Conservation (phyloP, 139 green algal species). For the Nannochloris sp. region DNA sequence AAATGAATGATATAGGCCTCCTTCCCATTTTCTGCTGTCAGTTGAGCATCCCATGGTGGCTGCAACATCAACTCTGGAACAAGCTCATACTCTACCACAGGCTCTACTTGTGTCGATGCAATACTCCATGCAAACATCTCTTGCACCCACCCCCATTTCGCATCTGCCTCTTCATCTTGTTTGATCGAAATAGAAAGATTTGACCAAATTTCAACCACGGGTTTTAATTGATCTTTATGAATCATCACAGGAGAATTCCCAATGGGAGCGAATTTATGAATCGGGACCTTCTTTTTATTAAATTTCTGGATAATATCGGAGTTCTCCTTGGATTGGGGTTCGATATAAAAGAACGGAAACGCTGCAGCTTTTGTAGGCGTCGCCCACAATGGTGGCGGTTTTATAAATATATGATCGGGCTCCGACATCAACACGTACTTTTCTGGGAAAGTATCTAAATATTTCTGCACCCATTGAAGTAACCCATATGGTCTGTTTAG, state of each 20-base stretch:
- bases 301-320: slow-evolving; percentile 12
- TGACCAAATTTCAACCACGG: slow-evolving; percentile 44
- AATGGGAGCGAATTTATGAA: slow-evolving; percentile 35
- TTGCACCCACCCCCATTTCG: slow-evolving; percentile 66
- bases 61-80: slow-evolving; percentile 49
- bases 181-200: slow-evolving; percentile 46
- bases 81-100: slow-evolving; percentile 29
- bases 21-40: slow-evolving; percentile 14
- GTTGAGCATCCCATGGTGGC: slow-evolving; percentile 54
- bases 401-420: slow-evolving; percentile 71
- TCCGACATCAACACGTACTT: slow-evolving; percentile 70
- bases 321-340: slow-evolving; percentile 22
- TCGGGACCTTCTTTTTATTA: slow-evolving; percentile 19
- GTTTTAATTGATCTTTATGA: slow-evolving; percentile 40
- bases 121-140: slow-evolving; percentile 59
- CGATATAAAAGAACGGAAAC: slow-evolving; percentile 76
- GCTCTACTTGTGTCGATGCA: slow-evolving; percentile 12
- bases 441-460: slow-evolving; percentile 32
- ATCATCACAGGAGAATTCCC: slow-evolving; percentile 59
- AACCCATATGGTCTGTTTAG: slow-evolving; percentile 63
- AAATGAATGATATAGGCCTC: slow-evolving; percentile 62
- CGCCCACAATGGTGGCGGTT: slow-evolving; percentile 46
- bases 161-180: slow-evolving; percentile 44
- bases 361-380: slow-evolving; percentile 37
- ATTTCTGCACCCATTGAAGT: slow-evolving; percentile 54